Conservation (phyloP, 495 filamentous ascomycete genomes). For the Echria macrotheca region DNA sequence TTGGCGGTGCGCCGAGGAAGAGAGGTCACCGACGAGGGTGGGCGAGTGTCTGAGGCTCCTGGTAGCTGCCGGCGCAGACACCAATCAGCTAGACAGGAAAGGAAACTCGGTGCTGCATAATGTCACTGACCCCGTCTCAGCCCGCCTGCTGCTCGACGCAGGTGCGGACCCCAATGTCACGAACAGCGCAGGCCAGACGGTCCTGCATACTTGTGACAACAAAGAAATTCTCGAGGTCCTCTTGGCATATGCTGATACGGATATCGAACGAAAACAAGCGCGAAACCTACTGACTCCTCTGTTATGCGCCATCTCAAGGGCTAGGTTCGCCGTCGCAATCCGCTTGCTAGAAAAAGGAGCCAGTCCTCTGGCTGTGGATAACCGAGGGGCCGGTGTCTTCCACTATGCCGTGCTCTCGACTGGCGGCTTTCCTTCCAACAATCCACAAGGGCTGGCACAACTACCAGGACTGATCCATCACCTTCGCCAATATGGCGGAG, state of each 20-base stretch:
- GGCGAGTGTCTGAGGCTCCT: conserved; percentile 12
- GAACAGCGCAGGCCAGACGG: neutral
- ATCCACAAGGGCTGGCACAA: too few relatives aligned
- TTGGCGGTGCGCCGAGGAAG: too few relatives aligned
- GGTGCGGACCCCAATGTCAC: neutral
- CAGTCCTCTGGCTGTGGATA: conserved; percentile 10
- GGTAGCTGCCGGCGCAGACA: conserved; percentile 4
- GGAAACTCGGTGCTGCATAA: neutral
- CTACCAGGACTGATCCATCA: neutral
- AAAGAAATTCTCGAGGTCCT: neutral
- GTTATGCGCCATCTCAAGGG: neutral
- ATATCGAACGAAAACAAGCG: neutral
- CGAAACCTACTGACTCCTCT: neutral
- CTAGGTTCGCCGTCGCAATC: neutral
- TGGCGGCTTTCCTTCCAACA: too few relatives aligned
- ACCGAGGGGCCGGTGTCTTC: conserved; percentile 12
- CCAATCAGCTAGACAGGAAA: neutral
- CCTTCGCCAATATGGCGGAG: neutral
- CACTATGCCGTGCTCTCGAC: conserved; percentile 2
- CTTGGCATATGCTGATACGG: neutral
- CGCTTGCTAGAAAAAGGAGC: conserved; percentile 9
- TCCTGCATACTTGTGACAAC: neutral
- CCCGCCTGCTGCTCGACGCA: neutral
- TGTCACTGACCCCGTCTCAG: neutral
- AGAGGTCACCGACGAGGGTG: too few relatives aligned